Evolutionary conservation across 805 yeast species (phyloP), one percentile per base, ranked within the genome.

Genomic region (Wickerhamiella musiphila): DNA sequence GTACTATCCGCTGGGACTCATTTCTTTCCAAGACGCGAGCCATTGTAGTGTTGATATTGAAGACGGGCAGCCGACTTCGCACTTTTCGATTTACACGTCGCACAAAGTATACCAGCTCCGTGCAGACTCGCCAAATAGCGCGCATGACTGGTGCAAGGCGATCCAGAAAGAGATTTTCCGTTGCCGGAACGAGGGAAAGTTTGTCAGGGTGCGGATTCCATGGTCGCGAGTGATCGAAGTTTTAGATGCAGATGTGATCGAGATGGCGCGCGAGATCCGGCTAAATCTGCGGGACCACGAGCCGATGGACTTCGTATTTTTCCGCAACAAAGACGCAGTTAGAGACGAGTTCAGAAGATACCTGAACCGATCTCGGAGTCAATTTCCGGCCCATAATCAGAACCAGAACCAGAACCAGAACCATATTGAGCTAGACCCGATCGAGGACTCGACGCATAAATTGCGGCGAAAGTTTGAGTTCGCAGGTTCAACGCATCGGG

Each of bases 1-100:
- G n/a, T 82, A 83, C 52, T 83, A 82, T 55, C 95, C 96, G 0
- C 58, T 61, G 6, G 56, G 78, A 23, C 74, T 81, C 0, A 70
- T 86, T 23, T 90, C 82, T 49, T 57, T 86, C 38, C 60, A 70
- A 27, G 59, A 65, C 7, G 79, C 84, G 3, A 46, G 66, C 6
- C 54, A 65, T 23, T 81, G 76, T 0, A 83, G 73, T 35, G 54
- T 73, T 1, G 40, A 35, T 33, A 43, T 40, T 28, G 48, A 44
- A 5, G 47, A 46, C 20, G 54, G 42, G 30, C 48, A 43, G 2
- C 48, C 46, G 23, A 46, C 55, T 3, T 51, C 44, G 22, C 69
- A 74, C 65, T 69, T 84, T 45, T 61, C 64, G 27, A 54, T 86
- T 16, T 51, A 63, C 2, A 72, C 82, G 2, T 70, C 64, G 26